These are phyloP conservation scores for Trichosanthes truncata DNA, from an alignment of 306 rosid species.

Conservation along the genomic window DNA sequence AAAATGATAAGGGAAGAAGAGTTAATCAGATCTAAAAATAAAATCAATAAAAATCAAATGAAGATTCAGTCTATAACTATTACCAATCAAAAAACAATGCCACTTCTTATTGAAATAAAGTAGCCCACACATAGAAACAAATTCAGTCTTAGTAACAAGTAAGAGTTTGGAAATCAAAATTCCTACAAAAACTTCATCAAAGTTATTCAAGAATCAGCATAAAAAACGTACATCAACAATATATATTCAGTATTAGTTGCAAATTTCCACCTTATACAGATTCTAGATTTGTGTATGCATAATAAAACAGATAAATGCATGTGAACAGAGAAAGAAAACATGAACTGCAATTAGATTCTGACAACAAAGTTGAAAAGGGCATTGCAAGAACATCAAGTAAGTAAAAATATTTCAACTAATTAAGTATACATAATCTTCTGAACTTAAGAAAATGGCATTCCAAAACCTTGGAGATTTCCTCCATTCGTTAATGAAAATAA, in stretches of 20 bases:
- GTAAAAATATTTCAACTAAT: not conserved
- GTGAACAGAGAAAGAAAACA: not conserved
- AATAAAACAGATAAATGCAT: not conserved
- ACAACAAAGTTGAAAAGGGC: not conserved
- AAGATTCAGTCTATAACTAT: not conserved
- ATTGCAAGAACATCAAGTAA: not conserved
- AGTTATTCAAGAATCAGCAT: not conserved
- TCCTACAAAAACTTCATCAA: not conserved
- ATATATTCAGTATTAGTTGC: not conserved
- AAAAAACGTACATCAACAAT: not conserved
- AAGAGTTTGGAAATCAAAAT: not conserved
- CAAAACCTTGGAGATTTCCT: not conserved
- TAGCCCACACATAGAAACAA: not conserved
- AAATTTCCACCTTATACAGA: not conserved
- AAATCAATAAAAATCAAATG: not conserved
- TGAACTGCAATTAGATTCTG: not conserved
- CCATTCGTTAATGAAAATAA: not conserved
- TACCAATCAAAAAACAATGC: not conserved
- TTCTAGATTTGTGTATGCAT: not conserved
- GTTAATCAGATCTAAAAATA: not conserved
- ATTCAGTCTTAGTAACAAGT: not conserved
- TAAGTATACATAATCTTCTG: not conserved
- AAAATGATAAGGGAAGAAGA: slow-evolving; percentile 2
- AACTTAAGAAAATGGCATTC: not conserved
- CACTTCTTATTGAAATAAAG: not conserved